Conservation (phyloP, 495 filamentous ascomycete genomes). For the Collariella sp. region DNA sequence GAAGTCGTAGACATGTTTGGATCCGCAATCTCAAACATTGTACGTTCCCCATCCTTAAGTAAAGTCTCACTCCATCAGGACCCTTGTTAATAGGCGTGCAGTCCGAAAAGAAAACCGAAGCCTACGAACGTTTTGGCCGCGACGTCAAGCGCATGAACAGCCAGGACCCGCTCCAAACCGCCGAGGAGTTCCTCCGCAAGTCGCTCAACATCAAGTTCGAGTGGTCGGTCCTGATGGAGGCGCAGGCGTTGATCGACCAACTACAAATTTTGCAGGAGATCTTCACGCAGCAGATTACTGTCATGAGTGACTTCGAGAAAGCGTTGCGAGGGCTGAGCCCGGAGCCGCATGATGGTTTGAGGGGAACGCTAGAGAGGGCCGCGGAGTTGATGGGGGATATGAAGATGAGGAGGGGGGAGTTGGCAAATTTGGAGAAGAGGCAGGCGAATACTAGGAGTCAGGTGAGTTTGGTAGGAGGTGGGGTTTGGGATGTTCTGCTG, state of each 20-base stretch:
- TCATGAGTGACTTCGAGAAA: conserved; percentile 51
- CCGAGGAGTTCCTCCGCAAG: conserved; percentile 34
- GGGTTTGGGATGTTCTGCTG: no score
- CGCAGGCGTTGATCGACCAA: conserved; percentile 45
- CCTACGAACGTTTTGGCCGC: conserved; percentile 19
- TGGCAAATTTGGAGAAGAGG: conserved; percentile 15
- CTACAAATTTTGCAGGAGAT: conserved; percentile 57
- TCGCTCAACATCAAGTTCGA: conserved; percentile 63
- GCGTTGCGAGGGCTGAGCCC: conserved; percentile 26
- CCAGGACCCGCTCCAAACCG: conserved; percentile 27
- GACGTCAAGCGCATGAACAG: conserved; percentile 26
- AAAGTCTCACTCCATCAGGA: not conserved
- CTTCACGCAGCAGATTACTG: conserved; percentile 54
- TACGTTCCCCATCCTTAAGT: conserved; percentile 5
- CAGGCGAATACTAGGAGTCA: conserved; percentile 14
- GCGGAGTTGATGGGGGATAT: conserved; percentile 15
- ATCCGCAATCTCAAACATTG: conserved; percentile 36
- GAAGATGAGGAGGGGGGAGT: conserved; percentile 19
- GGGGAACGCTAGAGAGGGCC: conserved; percentile 13
- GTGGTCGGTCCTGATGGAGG: conserved; percentile 54
- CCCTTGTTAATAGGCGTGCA: no score
- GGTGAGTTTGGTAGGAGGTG: not conserved
- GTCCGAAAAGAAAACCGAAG: conserved; percentile 23
- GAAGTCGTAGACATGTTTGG: conserved; percentile 66
- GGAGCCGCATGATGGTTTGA: conserved; percentile 3